Evolutionary conservation across 179 eudicot genomes (phyloP).

Genomic region (Pouteria campechiana): DNA sequence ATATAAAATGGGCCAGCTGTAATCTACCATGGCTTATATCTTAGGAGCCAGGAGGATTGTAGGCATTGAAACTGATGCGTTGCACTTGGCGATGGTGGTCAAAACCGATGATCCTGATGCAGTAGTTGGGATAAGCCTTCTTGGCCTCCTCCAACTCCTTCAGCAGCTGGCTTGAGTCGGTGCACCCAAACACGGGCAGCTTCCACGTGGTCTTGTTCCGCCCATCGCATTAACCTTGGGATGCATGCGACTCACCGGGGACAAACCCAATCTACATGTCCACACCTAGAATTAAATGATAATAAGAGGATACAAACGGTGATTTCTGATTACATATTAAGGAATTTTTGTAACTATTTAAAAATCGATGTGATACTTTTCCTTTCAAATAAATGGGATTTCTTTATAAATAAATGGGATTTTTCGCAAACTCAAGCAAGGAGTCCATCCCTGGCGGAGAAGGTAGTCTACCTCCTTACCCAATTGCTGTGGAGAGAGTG

Average conservation of each 20-base stretch:
- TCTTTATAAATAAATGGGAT: too few species aligned
- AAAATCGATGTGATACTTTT: too few species aligned
- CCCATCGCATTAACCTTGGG: conserved; percentile 43
- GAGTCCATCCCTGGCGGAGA: conserved; percentile 15
- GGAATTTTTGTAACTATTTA: too few species aligned
- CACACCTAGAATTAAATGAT: too few species aligned
- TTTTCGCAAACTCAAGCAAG: conserved; percentile 25
- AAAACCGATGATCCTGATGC: conserved; percentile 35
- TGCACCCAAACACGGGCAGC: conserved; percentile 48
- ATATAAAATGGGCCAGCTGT: too few species aligned
- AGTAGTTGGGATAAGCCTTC: conserved; percentile 24
- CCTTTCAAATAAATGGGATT: too few species aligned
- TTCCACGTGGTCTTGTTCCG: conserved; percentile 49
- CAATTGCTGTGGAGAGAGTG: conserved; percentile 5
- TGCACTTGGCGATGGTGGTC: conserved; percentile 34
- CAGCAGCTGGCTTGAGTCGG: conserved; percentile 21
- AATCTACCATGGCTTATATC: too few species aligned
- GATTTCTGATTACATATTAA: too few species aligned
- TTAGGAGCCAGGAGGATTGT: conserved; percentile 18
- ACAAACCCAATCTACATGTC: conserved; percentile 7
- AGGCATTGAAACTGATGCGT: conserved; percentile 38
- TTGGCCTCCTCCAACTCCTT: conserved; percentile 15
- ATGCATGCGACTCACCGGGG: conserved; percentile 17
- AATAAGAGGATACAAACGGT: too few species aligned
- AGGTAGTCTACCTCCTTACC: conserved; percentile 24